Conservation (phyloP, 2,329 filamentous ascomycete species). For the Clonostachys rosea region DNA sequence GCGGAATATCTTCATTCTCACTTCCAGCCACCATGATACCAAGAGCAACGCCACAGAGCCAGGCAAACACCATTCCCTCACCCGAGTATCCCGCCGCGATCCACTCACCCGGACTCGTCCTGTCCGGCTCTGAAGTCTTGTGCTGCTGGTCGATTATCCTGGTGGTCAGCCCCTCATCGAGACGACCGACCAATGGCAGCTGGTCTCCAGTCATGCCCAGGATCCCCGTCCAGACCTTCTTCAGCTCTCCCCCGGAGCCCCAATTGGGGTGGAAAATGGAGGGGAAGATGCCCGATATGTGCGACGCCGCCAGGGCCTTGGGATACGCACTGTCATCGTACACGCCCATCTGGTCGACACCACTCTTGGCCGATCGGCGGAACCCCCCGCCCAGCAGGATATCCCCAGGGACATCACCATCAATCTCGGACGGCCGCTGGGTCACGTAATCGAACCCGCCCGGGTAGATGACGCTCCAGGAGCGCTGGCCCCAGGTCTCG, state of each 20-base stretch:
- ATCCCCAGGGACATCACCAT: slow-evolving; percentile 48
- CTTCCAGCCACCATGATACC: neutral
- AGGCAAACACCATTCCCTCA: slow-evolving; percentile 45
- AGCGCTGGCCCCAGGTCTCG: slow-evolving; percentile 25
- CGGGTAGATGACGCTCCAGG: slow-evolving; percentile 28
- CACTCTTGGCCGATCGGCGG: neutral
- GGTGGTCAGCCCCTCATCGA: slow-evolving; percentile 20
- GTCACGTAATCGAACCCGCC: slow-evolving; percentile 12
- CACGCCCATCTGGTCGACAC: neutral
- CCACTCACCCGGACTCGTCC: slow-evolving; percentile 31
- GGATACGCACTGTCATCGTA: slow-evolving; percentile 7
- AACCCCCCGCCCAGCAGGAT: slow-evolving; percentile 12
- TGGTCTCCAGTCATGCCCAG: slow-evolving; percentile 37
- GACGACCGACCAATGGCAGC: slow-evolving; percentile 38
- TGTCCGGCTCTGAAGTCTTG: neutral
- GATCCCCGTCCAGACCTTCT: slow-evolving; percentile 40
- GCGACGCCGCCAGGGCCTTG: slow-evolving; percentile 17
- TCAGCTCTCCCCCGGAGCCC: slow-evolving; percentile 10
- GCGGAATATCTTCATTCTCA: neutral
- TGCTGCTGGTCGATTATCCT: slow-evolving; percentile 5
- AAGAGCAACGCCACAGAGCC: slow-evolving; percentile 38
- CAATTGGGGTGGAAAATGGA: slow-evolving; percentile 24
- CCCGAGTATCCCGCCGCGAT: slow-evolving; percentile 41
- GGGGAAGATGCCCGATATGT: slow-evolving; percentile 28
- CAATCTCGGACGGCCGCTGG: slow-evolving; percentile 19